These are phyloP conservation scores for Fusarium protoensiforme DNA, from an alignment of 2,329 filamentous ascomycete species.

Conservation along the genomic window DNA sequence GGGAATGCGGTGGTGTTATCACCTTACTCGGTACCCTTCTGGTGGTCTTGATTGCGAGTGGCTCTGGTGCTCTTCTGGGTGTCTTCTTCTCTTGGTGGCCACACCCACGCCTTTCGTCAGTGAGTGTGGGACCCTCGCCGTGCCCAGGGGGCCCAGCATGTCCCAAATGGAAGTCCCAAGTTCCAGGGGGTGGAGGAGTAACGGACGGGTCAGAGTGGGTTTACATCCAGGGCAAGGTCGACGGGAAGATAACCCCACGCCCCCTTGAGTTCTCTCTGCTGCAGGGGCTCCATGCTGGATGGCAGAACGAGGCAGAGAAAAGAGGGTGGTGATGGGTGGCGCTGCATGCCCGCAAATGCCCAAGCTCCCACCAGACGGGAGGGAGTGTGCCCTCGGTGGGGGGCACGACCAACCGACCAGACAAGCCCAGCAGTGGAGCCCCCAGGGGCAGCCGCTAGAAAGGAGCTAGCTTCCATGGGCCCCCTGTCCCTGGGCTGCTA, in stretches of 20 bases:
- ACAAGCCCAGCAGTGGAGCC: slow-evolving; percentile 26
- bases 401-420: slow-evolving; percentile 24
- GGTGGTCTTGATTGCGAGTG: slow-evolving; percentile 24
- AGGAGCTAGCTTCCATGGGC: slow-evolving; percentile 18
- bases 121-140: slow-evolving; percentile 22
- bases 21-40: slow-evolving; percentile 38
- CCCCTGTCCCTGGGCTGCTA: slow-evolving; percentile 35
- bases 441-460: slow-evolving; percentile 16
- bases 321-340: slow-evolving; percentile 25
- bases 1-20: slow-evolving; percentile 44
- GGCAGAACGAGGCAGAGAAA: slow-evolving; percentile 7
- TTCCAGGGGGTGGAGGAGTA: slow-evolving; percentile 37
- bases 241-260: slow-evolving; percentile 35
- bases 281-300: slow-evolving; percentile 18
- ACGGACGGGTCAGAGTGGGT: slow-evolving; percentile 27
- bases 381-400: slow-evolving; percentile 36
- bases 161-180: slow-evolving; percentile 31
- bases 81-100: slow-evolving; percentile 37
- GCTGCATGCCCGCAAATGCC: slow-evolving; percentile 4
- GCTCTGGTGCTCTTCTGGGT: slow-evolving; percentile 27
- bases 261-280: slow-evolving; percentile 14
- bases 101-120: slow-evolving; percentile 42
- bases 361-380: slow-evolving; percentile 5
- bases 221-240: slow-evolving; percentile 30
- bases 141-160: slow-evolving; percentile 26